Conservation (phyloP, 164 flowering plant species). For the Dillenia suffruticosa region DNA sequence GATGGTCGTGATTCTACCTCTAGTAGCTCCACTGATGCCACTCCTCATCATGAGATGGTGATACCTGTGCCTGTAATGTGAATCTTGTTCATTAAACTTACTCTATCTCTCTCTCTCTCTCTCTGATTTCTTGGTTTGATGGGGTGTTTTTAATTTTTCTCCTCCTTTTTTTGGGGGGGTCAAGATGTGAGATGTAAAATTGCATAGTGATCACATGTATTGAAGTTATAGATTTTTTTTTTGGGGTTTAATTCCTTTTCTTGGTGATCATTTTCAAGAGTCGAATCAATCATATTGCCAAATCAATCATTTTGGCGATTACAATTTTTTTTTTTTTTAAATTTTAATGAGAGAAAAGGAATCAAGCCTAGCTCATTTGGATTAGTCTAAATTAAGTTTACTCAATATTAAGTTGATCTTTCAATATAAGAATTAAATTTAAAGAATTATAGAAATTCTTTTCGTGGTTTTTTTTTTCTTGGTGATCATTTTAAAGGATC, state of each 20-base stretch:
- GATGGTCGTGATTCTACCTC: constrained; percentile 11
- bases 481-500: too few relatives aligned
- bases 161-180: background rate
- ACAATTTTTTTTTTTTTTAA: too few relatives aligned
- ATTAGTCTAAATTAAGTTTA: too few relatives aligned
- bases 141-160: background rate
- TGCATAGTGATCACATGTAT: background rate
- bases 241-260: background rate
- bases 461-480: background rate
- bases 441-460: background rate
- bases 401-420: too few relatives aligned
- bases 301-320: too few relatives aligned
- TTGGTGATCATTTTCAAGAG: too few relatives aligned
- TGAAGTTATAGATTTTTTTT: background rate
- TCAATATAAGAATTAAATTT: background rate
- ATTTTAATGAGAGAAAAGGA: too few relatives aligned
- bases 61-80: constrained; percentile 26
- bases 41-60: constrained; percentile 2
- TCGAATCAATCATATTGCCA: too few relatives aligned
- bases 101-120: background rate
- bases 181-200: background rate
- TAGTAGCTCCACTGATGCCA: constrained; percentile 4
- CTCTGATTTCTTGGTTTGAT: background rate
- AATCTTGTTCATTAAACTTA: background rate
- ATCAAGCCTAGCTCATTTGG: too few relatives aligned